Evolutionary conservation across 805 yeast species (phyloP).

Genomic region (Yarrowia sp.): DNA sequence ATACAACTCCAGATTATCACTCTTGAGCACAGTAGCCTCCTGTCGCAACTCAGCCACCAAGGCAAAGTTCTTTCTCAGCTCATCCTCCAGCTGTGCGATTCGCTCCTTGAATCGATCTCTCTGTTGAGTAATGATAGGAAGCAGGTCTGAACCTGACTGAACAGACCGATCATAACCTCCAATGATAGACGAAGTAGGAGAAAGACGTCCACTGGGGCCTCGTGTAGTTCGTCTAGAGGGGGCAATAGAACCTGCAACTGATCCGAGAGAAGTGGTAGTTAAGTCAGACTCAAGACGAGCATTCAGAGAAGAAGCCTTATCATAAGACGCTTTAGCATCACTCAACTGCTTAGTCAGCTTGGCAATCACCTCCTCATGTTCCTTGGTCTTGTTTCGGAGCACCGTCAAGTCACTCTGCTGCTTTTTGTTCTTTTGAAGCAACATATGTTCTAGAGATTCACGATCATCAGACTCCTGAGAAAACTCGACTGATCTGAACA

Average conservation of each 20-base stretch:
- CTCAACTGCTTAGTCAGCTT: slow-evolving; percentile 40
- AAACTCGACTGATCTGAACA: slow-evolving; percentile 73
- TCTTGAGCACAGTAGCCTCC: slow-evolving; percentile 61
- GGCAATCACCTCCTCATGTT: slow-evolving; percentile 44
- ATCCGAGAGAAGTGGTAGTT: slow-evolving; percentile 41
- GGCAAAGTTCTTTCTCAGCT: slow-evolving; percentile 56
- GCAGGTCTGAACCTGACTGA: slow-evolving; percentile 44
- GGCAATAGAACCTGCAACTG: slow-evolving; percentile 38
- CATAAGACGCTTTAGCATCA: not conserved
- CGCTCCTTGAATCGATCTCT: slow-evolving; percentile 88
- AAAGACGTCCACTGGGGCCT: slow-evolving; percentile 41
- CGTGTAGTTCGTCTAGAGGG: slow-evolving; percentile 34
- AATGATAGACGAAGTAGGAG: slow-evolving; percentile 42
- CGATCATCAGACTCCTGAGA: slow-evolving; percentile 39
- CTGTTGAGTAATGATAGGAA: slow-evolving; percentile 90
- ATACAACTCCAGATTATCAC: slow-evolving; percentile 74
- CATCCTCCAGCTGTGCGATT: slow-evolving; percentile 80
- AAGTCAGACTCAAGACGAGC: slow-evolving; percentile 72
- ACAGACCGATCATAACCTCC: slow-evolving; percentile 35
- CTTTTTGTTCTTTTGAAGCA: slow-evolving; percentile 68
- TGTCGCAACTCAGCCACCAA: slow-evolving; percentile 59
- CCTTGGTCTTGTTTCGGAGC: slow-evolving; percentile 58
- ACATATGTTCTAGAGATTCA: slow-evolving; percentile 51
- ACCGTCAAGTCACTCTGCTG: slow-evolving; percentile 68
- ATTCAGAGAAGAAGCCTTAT: slow-evolving; percentile 43